A percentile compares a stretch with the other conserved stretches of the same genome.
Evolutionary conservation across 1,139 yeast genomes (phyloP).

Genomic region (Candida glucosophila): DNA sequence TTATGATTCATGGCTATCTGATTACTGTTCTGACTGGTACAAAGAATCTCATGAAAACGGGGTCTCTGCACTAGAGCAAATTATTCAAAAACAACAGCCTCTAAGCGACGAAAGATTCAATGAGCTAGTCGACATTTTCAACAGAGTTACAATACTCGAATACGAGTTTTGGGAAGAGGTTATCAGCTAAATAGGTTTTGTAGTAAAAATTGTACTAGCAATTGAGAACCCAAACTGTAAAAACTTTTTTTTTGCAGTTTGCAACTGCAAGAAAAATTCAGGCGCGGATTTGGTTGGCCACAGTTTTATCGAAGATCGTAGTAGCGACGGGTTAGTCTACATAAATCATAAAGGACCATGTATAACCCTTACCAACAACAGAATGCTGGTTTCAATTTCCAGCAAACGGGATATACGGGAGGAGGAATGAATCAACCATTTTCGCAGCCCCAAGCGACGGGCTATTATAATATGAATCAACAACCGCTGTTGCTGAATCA

Average conservation of each 20-base stretch:
- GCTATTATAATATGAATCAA: conserved; percentile 4
- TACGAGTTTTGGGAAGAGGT: conserved; percentile 57
- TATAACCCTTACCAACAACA: conserved; percentile 38
- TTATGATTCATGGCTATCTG: conserved; percentile 54
- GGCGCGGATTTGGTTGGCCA: too few species aligned
- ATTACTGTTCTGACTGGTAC: conserved; percentile 53
- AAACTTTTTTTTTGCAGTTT: too few species aligned
- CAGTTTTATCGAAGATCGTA: too few species aligned
- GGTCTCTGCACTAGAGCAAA: conserved; percentile 29
- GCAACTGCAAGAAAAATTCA: too few species aligned
- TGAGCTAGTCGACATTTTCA: conserved; percentile 49
- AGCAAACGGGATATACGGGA: conserved; percentile 19
- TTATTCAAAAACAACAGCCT: conserved; percentile 32
- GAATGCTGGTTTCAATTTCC: conserved; percentile 23
- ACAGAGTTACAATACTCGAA: conserved; percentile 51
- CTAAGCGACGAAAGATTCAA: conserved; percentile 34
- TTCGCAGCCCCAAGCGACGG: conserved; percentile 9
- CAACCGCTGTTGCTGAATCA: conserved; percentile 8
- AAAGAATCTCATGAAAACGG: conserved; percentile 43
- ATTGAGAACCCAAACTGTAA: too few species aligned
- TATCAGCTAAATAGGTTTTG: too few species aligned
- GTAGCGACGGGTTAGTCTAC: too few species aligned
- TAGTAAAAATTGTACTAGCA: too few species aligned
- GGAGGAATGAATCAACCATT: conserved; percentile 14
- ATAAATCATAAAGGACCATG: too few species aligned